A percentile compares a stretch with the other conserved stretches of the same genome.
These are phyloP conservation scores for Cyberlindnera mrakii DNA, from an alignment of 805 yeast genomes.

Conservation along the genomic window DNA sequence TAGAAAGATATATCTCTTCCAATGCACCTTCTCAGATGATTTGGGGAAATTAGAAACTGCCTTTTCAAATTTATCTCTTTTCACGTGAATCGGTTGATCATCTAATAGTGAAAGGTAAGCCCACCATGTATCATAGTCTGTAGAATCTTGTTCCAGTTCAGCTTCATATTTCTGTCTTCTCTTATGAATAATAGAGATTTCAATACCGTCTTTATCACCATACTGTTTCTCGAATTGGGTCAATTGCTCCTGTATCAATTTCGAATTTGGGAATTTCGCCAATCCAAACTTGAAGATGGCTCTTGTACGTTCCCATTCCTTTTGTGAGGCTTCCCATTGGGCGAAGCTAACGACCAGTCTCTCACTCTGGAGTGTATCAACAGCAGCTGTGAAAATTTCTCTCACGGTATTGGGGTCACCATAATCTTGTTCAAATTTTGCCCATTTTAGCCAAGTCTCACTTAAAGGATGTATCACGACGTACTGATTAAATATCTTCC, in stretches of 20 bases:
- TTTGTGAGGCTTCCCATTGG: constrained; percentile 56
- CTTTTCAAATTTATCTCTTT: constrained; percentile 34
- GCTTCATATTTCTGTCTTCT: constrained; percentile 51
- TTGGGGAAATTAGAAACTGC: constrained; percentile 38
- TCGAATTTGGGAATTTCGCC: constrained; percentile 35
- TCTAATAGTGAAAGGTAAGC: constrained; percentile 45
- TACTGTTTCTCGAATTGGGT: constrained; percentile 55
- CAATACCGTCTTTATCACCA: constrained; percentile 52
- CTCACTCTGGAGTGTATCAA: constrained; percentile 42
- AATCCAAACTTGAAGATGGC: constrained; percentile 50
- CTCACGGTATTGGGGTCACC: constrained; percentile 45
- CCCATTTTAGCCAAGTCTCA: constrained; percentile 72
- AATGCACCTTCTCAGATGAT: constrained; percentile 32
- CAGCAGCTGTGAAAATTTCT: constrained; percentile 59
- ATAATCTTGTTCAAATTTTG: constrained; percentile 55
- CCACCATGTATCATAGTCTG: constrained; percentile 84
- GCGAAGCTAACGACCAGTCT: constrained; percentile 52
- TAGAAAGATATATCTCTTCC: constrained; percentile 67
- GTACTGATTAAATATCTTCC: constrained; percentile 53
- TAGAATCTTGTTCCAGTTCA: constrained; percentile 38
- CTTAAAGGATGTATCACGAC: constrained; percentile 46
- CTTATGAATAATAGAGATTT: constrained; percentile 44
- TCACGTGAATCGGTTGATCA: constrained; percentile 27
- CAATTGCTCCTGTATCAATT: constrained; percentile 20
- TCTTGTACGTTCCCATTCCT: constrained; percentile 58